phyloP scores from a whole-genome alignment of 805 yeast genomes.

The Candida broadrunensis region DNA sequence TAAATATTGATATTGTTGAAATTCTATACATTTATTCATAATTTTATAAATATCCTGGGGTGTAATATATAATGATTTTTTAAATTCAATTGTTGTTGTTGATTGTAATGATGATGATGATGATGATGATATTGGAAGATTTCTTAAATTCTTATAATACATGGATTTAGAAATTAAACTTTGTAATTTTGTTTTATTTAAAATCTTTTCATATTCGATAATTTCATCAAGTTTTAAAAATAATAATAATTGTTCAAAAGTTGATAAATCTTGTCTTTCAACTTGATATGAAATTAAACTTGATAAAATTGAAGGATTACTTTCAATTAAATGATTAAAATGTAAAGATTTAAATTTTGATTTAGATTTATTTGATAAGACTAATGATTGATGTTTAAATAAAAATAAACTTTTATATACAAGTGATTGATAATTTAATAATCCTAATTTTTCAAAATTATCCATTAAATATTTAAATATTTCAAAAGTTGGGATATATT shows the following conservation, averaged over 20 bases:
- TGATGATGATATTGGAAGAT: constrained; percentile 6
- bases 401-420: constrained; percentile 24
- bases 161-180: constrained; percentile 5
- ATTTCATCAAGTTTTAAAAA: constrained; percentile 24
- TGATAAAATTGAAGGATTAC: constrained; percentile 26
- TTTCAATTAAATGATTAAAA: constrained; percentile 21
- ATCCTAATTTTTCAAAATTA: constrained; percentile 16
- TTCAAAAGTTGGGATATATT: constrained; percentile 20
- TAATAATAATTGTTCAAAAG: constrained; percentile 22
- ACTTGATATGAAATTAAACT: constrained; percentile 25
- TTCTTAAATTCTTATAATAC: constrained; percentile 3
- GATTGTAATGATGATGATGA: too few relatives aligned
- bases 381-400: constrained; percentile 16
- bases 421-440: constrained; percentile 24
- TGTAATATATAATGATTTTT: constrained; percentile 14
- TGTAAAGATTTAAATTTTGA: constrained; percentile 15
- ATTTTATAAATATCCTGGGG: constrained; percentile 20
- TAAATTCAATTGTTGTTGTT: background rate
- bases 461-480: constrained; percentile 24
- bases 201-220: constrained; percentile 16
- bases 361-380: constrained; percentile 13
- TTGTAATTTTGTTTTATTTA: constrained; percentile 20
- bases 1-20: constrained; percentile 23
- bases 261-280: constrained; percentile 12
- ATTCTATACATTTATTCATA: constrained; percentile 25